Evolutionary conservation across 2,329 filamentous ascomycete genomes (phyloP).

Genomic region (Lithohypha guttulata): DNA sequence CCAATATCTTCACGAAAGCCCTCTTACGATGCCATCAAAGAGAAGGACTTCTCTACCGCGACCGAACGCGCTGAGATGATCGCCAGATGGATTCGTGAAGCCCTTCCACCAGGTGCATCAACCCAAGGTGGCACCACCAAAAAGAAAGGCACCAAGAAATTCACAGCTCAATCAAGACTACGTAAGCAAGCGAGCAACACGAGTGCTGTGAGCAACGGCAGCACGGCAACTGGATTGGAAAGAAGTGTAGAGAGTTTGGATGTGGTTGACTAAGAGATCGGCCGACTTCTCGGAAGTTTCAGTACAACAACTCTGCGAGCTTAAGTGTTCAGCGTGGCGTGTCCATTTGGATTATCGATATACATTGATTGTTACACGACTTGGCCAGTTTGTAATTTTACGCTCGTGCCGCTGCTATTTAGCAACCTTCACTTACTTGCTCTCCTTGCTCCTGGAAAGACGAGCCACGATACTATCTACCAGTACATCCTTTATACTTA

Average conservation of each 20-base stretch:
- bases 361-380: too few species aligned
- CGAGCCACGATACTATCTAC: too few species aligned
- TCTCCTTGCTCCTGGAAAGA: too few species aligned
- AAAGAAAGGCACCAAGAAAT: slow-evolving; percentile 12
- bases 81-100: slow-evolving; percentile 57
- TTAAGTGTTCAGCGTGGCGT: too few species aligned
- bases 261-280: slow-evolving; percentile 15
- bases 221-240: slow-evolving; percentile 11
- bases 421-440: too few species aligned
- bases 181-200: slow-evolving; percentile 12
- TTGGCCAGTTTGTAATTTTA: too few species aligned
- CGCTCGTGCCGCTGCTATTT: too few species aligned
- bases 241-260: slow-evolving; percentile 16
- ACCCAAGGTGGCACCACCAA: background rate
- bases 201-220: slow-evolving; percentile 9
- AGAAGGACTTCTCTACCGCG: slow-evolving; percentile 57
- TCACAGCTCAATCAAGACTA: slow-evolving; percentile 9
- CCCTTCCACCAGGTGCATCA: slow-evolving; percentile 30
- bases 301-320: too few species aligned
- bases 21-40: slow-evolving; percentile 42
- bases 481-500: too few species aligned
- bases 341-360: too few species aligned
- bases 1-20: slow-evolving; percentile 22
- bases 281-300: too few species aligned
- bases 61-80: slow-evolving; percentile 61